Evolutionary conservation across 2,329 filamentous ascomycete genomes (phyloP).

Genomic region (Colletotrichum somersetense): DNA sequence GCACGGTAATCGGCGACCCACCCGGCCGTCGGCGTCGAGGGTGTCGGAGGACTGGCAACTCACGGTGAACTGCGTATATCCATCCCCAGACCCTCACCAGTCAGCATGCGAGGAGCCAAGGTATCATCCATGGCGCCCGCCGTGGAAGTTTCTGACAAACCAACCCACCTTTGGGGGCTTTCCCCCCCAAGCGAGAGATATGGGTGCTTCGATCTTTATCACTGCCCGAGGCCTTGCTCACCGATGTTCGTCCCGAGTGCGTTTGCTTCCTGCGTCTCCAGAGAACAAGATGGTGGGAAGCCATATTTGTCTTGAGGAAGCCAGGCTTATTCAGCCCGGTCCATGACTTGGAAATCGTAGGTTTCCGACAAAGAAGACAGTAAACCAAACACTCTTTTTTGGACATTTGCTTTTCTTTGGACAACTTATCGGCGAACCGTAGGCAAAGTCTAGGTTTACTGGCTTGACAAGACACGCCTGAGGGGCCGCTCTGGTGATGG

Average conservation of each 20-base stretch:
- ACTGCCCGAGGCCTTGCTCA: slow-evolving; percentile 25
- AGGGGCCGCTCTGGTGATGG: slow-evolving; percentile 3
- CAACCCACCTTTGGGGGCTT: slow-evolving; percentile 22
- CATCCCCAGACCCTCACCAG: slow-evolving; percentile 13
- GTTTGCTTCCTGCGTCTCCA: slow-evolving; percentile 18
- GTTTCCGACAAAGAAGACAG: background rate
- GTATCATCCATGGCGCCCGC: slow-evolving; percentile 25
- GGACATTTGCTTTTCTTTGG: background rate
- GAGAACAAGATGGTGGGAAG: background rate
- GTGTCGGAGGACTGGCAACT: slow-evolving; percentile 11
- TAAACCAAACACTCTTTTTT: background rate
- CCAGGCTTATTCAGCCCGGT: background rate
- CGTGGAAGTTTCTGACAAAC: slow-evolving; percentile 25
- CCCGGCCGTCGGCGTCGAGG: slow-evolving; percentile 32
- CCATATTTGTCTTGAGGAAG: background rate
- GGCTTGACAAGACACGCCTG: background rate
- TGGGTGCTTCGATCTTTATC: slow-evolving; percentile 23
- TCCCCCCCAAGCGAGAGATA: slow-evolving; percentile 14
- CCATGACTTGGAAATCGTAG: background rate
- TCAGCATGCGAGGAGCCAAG: slow-evolving; percentile 12
- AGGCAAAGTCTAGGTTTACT: background rate
- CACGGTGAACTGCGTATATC: slow-evolving; percentile 16
- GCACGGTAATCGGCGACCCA: slow-evolving; percentile 33
- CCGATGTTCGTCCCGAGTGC: slow-evolving; percentile 12
- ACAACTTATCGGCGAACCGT: background rate